Evolutionary conservation across 768 basidiomycete genomes (phyloP).

Genomic region (Hemileccinum impolitum): DNA sequence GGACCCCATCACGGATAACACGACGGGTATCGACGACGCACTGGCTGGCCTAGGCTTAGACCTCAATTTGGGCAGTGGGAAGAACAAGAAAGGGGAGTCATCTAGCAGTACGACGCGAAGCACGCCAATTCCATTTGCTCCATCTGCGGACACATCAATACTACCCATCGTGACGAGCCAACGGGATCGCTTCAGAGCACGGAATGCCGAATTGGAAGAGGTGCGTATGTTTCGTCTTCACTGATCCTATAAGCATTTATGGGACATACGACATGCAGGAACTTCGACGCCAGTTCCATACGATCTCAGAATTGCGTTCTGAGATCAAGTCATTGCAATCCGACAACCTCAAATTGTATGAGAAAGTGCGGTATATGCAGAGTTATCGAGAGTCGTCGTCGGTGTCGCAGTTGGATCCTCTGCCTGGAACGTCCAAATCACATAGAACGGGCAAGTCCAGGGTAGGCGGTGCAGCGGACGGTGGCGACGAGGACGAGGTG

Average conservation of each 20-base stretch:
- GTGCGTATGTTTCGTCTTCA: constrained; percentile 36
- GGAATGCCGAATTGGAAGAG: constrained; percentile 97
- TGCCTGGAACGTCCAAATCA: constrained; percentile 40
- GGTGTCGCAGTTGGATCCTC: constrained; percentile 65
- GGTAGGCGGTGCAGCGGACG: constrained; percentile 14
- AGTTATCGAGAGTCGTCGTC: constrained; percentile 80
- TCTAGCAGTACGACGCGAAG: constrained; percentile 35
- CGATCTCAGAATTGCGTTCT: constrained; percentile 87
- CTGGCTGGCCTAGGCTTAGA: constrained; percentile 75
- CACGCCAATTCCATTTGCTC: constrained; percentile 67
- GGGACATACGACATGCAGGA: constrained; percentile 47
- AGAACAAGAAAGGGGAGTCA: constrained; percentile 18
- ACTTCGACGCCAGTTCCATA: constrained; percentile 91
- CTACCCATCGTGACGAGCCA: constrained; percentile 98
- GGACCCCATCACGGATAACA: constrained; percentile 22
- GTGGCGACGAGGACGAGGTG: constrained; percentile 45
- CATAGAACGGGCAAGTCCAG: constrained; percentile 3
- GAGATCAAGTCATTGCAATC: constrained; percentile 91
- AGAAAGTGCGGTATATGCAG: constrained; percentile 99
- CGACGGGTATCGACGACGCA: constrained; percentile 44
- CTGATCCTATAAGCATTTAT: neutral
- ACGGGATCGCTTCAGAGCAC: constrained; percentile 94
- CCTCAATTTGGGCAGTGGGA: constrained; percentile 11
- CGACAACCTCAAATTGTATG: constrained; percentile 97
- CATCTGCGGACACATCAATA: constrained; percentile 88